Evolutionary conservation across 1,284 basidiomycete species (phyloP), one percentile per base, ranked within the genome.

Genomic region (Naganishia cerealis): DNA sequence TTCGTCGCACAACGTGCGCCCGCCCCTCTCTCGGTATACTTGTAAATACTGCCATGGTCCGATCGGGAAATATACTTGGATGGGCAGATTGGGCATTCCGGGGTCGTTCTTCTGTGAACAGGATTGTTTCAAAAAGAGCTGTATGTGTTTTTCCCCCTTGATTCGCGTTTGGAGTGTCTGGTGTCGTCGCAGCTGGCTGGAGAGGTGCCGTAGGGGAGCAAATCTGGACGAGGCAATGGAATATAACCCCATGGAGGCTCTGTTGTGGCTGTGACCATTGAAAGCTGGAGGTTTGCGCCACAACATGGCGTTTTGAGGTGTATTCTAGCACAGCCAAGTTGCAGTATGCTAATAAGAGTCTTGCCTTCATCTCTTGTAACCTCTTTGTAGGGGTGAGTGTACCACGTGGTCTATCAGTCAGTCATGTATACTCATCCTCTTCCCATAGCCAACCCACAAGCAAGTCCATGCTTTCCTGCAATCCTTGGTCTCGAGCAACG

Each of bases 91-190:
- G 33, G 80, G 80, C 29, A 81, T 82, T 65, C 73, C 73, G 12
- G 80, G 80, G 26, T 79, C 77, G 55, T 82, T 79, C 73, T 82
- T 81, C 77, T 81, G 80, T 68, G 79, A 81, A 69, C 81, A 82
- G 71, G 76, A 75, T 43, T 82, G 81, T 71, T 82, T 82, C 76
- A 81, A 82, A 75, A 76, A 75, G 68, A 80, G 74, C 72, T 82
- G 81, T 81, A 68, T 73, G 80, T 73, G 15, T 16, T 5, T 18
- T 36, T 42, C 24, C 8, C 8, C 10, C 13, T 15, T 24, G 12
- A n/a, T 50, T 50, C 6, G 46, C 1, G 26, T n/a, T 26, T 29
- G 7, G 26, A 13, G 16, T 40, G 29, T 42, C n/a, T 43, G 18
- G 1, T 24, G 16, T 7, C 6, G n/a, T 12, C 7, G 13, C 42